These are phyloP conservation scores for Pythium graminicola DNA, from an alignment of 352 stramenopile species.

Conservation along the genomic window DNA sequence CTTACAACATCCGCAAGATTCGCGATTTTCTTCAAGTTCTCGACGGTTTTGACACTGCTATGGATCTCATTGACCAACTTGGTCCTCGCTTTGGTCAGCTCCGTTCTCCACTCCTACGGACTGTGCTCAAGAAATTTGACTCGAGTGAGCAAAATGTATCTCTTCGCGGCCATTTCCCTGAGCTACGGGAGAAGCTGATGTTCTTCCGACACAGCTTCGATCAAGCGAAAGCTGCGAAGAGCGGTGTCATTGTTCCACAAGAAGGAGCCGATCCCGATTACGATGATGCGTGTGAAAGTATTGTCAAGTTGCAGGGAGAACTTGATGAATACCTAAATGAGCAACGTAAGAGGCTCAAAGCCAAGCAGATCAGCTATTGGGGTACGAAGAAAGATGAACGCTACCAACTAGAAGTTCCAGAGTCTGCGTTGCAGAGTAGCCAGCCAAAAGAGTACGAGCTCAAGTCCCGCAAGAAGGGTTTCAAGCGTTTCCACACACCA, in stretches of 20 bases:
- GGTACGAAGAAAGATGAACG: constrained; percentile 92
- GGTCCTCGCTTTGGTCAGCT: constrained; percentile 57
- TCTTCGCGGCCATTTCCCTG: constrained; percentile 71
- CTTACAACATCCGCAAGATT: constrained; percentile 98
- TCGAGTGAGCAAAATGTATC: not conserved
- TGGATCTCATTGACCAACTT: constrained; percentile 82
- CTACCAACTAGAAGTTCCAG: constrained; percentile 91
- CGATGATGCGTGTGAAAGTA: constrained; percentile 87
- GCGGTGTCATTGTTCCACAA: constrained; percentile 90
- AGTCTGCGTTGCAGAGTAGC: constrained; percentile 58
- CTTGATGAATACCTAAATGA: constrained; percentile 89
- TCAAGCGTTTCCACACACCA: constrained; percentile 88
- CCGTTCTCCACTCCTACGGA: constrained; percentile 44
- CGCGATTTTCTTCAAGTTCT: constrained; percentile 88
- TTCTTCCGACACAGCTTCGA: constrained; percentile 98
- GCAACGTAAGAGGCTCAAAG: constrained; percentile 67
- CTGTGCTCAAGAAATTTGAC: constrained; percentile 42
- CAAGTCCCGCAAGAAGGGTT: constrained; percentile 92
- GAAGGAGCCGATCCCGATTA: constrained; percentile 93
- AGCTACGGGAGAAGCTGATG: constrained; percentile 89
- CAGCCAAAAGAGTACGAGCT: constrained; percentile 94
- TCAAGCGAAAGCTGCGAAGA: constrained; percentile 85
- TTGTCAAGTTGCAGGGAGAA: constrained; percentile 80
- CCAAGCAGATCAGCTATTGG: constrained; percentile 90
- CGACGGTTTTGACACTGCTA: constrained; percentile 79